Evolutionary conservation across 257 asterid species (phyloP), one percentile per base, ranked within the genome.

Genomic region (Forsythia suspensa): DNA sequence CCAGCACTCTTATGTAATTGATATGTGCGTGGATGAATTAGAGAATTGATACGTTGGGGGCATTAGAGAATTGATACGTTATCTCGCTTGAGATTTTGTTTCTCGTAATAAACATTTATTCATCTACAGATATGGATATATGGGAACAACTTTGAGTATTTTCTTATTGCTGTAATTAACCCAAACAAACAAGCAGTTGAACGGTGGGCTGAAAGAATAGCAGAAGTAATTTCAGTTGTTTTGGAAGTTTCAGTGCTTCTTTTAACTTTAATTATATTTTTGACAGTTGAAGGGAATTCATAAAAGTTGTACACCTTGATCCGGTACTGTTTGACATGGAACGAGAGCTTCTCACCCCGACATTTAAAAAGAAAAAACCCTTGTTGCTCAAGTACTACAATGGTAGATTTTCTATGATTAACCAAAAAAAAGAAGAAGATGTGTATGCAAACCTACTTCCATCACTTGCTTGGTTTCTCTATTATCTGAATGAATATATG

Each of bases 311-410:
- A 51, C 90, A 87, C 82, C 87, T 87, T 72, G 90, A 87, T 66
- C 88, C 88, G 12, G 76, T 74, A 42, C 87, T 87, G 57, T 87
- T 87, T 65, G 90, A 84, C 79, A 84, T 82, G 80, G 90, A 87
- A 40, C 80, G 85, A 5, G 90, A 87, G 77, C 88, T 87, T 68
- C 79, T 87, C 18, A 87, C 90, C 4, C 90, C 90, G 13, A 87
- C 90, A 24, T 87, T 82, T 76, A 87, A 87, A 85, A 84, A 84
- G 82, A 87, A 84, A 79, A 84, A 88, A 74, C 90, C 88, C 69
- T 87, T 82, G 38, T 13, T 87, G 72, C 84, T 80, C 70, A 87
- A 84, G 63, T 80, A 84, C 73, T 87, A 87, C 85, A 78, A 84
- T n/a, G 87, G 90, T 87, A 76, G 39, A 16, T 44, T 65, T 51